Conservation (phyloP, 2,329 filamentous ascomycete species). For the Colletotrichum euphorbiae region DNA sequence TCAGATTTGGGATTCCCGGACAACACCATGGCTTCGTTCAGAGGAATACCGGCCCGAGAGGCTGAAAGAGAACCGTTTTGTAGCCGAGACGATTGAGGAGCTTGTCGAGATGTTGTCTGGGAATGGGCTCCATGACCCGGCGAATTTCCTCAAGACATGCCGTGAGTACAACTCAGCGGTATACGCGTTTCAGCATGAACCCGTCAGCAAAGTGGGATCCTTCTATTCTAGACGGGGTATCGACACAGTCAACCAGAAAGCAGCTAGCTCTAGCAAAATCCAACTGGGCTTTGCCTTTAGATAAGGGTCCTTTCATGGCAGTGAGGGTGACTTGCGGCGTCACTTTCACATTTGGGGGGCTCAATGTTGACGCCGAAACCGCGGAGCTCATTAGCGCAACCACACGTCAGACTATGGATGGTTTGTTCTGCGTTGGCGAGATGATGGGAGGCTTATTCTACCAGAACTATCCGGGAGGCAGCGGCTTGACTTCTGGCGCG, state of each 20-base stretch:
- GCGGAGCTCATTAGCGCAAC: constrained; percentile 62
- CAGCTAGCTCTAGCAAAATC: constrained; percentile 66
- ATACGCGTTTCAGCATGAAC: constrained; percentile 57
- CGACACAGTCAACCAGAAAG: constrained; percentile 63
- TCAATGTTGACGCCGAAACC: constrained; percentile 66
- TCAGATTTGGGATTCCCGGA: too few species aligned
- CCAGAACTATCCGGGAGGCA: constrained; percentile 72
- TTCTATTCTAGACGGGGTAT: constrained; percentile 69
- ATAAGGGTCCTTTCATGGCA: constrained; percentile 68
- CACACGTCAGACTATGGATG: constrained; percentile 60
- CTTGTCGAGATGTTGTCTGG: constrained; percentile 62
- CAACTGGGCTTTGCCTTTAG: constrained; percentile 73
- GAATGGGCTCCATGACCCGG: constrained; percentile 59
- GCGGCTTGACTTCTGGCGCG: constrained; percentile 69
- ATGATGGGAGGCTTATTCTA: constrained; percentile 75
- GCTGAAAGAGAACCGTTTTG: constrained; percentile 59
- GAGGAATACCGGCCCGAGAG: constrained; percentile 73
- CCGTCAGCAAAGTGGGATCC: constrained; percentile 65
- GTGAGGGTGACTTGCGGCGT: constrained; percentile 74
- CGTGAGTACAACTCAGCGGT: constrained; percentile 70
- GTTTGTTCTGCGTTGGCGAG: constrained; percentile 72
- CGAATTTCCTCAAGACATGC: constrained; percentile 64
- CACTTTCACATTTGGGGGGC: constrained; percentile 76
- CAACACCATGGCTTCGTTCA: constrained; percentile 45
- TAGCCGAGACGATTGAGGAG: constrained; percentile 63